Conservation (phyloP, 768 basidiomycete genomes). For the Lactifluus echinatus region DNA sequence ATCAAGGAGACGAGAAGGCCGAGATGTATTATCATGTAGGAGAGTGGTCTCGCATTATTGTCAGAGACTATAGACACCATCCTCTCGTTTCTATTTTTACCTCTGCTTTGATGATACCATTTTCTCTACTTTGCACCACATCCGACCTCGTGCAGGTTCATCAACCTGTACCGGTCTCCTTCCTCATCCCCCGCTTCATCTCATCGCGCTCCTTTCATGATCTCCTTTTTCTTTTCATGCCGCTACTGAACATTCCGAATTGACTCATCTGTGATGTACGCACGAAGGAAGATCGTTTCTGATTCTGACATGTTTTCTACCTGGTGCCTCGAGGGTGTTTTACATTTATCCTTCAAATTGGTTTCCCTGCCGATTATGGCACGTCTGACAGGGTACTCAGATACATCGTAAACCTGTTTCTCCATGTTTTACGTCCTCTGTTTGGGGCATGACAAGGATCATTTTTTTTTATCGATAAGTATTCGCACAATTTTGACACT, state of each 20-base stretch:
- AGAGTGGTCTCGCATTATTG: conserved; percentile 31
- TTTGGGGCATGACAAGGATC: conserved; percentile 9
- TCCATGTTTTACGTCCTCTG: conserved; percentile 6
- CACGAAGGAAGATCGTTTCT: conserved; percentile 22
- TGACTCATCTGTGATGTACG: conserved; percentile 23
- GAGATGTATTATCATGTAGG: conserved; percentile 76
- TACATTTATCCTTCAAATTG: conserved; percentile 2
- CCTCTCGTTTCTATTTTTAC: conserved; percentile 42
- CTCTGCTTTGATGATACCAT: conserved; percentile 76
- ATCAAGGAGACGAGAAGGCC: conserved; percentile 36
- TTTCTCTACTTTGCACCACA: conserved; percentile 30
- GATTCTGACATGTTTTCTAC: conserved; percentile 17
- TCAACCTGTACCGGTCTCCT: conserved; percentile 5
- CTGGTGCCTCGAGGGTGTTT: conserved; percentile 10
- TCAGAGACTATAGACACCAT: conserved; percentile 61
- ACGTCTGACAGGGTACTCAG: conserved; percentile 11
- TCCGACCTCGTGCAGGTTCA: conserved; percentile 17
- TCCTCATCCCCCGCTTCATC: conserved; percentile 13
- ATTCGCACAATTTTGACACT: background rate
- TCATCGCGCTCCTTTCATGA: conserved; percentile 19
- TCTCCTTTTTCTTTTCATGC: conserved; percentile 19
- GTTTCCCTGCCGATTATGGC: conserved; percentile 1
- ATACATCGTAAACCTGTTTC: conserved; percentile 7
- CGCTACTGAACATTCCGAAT: conserved; percentile 22
- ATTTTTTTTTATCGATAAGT: conserved; percentile 21